A percentile compares a stretch with the other conserved stretches of the same genome.
phyloP scores from a whole-genome alignment of 2,329 filamentous ascomycete species.

The Cordyceps tenuipes region DNA sequence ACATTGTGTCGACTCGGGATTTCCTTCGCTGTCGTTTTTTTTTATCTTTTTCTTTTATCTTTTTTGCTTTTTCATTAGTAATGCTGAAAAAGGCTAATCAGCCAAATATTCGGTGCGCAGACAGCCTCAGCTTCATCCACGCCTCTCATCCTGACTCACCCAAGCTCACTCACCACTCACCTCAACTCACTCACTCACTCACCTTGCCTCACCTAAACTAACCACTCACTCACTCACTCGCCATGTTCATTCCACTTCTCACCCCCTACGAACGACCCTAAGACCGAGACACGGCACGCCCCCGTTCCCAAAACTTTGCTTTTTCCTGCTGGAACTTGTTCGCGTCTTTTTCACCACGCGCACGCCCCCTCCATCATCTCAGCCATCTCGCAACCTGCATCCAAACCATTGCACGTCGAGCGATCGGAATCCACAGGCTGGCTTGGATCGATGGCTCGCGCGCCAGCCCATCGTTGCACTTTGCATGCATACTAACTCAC shows the following conservation, averaged over 20 bases:
- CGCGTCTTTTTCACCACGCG: neutral
- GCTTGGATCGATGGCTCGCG: neutral
- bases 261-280: too few species aligned
- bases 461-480: neutral
- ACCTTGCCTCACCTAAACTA: too few species aligned
- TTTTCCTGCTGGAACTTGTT: neutral
- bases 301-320: neutral
- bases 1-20: neutral
- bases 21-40: neutral
- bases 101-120: too few species aligned
- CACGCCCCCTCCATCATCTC: neutral
- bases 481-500: neutral
- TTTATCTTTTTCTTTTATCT: neutral
- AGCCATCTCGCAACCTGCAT: neutral
- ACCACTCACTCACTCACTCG: neutral
- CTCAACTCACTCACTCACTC: too few species aligned
- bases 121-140: neutral
- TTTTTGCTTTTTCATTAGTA: too few species aligned
- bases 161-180: too few species aligned
- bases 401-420: neutral
- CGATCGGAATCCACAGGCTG: constrained; percentile 9
- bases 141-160: too few species aligned
- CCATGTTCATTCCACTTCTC: too few species aligned
- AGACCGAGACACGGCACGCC: neutral
- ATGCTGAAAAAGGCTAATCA: too few species aligned